Base-by-base conservation (phyloP, 306 rosid species). In the Prunus fruticosa region DNA sequence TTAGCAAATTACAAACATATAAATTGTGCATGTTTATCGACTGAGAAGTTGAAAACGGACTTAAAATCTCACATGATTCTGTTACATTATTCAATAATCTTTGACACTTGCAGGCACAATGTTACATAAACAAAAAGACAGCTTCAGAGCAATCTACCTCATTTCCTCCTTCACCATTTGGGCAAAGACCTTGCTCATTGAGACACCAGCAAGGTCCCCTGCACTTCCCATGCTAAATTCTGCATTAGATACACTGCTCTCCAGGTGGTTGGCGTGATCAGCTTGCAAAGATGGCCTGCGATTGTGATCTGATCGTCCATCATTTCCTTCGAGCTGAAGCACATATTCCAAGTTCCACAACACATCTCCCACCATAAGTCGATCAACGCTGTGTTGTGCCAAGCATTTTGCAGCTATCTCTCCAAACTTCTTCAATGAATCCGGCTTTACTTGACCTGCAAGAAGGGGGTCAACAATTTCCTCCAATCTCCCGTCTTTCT, bases 141-240 rank as follows among this genome's bases (percentile, higher is more conserved):
- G 69, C 46, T 52, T 70, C 41, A 13, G 18, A 63, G 27, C 57
- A 43, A 60, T 67, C 80, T 83, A 88, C 66, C 83, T 81, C 89
- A 51, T 79, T 49, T 88, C 96, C 70, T 87, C 96, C 50, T 65
- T 79, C 77, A 91, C 88, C 96, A 91, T 85, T 78, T 85, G 90
- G 45, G 91, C 91, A 80, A 91, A 91, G 5, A 91, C 87, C 85
- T 80, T 88, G 77, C 93, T 91, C 87, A 91, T 87, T 16, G 96
- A 91, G 65, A 88, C 66, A 60, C 81, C 90, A 34, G 80, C 85
- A 28, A 90, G 30, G 75, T 85, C 93, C 19, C 77, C 82, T 2
- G 81, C 71, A 28, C 89, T 85, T 73, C 76, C 90, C 46, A 79
- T 30, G 69, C 84, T 86, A 80, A 73, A 74, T 63, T 83, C 83